A percentile compares a stretch with the other conserved stretches of the same genome.
These are phyloP conservation scores for Volvariella surrecta DNA, from an alignment of 1,284 basidiomycete species.

Conservation along the genomic window DNA sequence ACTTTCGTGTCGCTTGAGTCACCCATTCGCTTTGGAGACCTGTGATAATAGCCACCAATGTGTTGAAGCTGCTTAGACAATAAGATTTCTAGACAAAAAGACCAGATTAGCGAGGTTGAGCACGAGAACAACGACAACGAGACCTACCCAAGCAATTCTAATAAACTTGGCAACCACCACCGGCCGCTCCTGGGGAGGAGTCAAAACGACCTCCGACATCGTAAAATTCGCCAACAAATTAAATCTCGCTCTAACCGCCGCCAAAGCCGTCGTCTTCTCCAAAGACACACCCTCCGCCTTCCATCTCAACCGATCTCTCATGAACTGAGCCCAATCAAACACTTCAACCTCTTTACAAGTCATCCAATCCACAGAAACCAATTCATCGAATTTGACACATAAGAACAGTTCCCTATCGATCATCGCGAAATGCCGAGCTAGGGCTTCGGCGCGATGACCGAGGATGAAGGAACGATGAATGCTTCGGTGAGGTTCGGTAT, in stretches of 20 bases:
- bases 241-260: slow-evolving; percentile 79
- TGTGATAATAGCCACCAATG: slow-evolving; percentile 74
- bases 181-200: slow-evolving; percentile 58
- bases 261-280: slow-evolving; percentile 62
- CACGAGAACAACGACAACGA: slow-evolving; percentile 7
- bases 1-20: slow-evolving; percentile 54
- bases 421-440: slow-evolving; percentile 79
- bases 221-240: slow-evolving; percentile 83
- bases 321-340: slow-evolving; percentile 76
- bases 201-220: slow-evolving; percentile 69
- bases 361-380: slow-evolving; percentile 66
- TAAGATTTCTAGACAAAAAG: slow-evolving; percentile 69
- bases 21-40: slow-evolving; percentile 74
- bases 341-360: slow-evolving; percentile 58
- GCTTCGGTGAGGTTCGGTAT: slow-evolving; percentile 23
- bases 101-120: slow-evolving; percentile 4
- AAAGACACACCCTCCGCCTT: slow-evolving; percentile 52
- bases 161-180: slow-evolving; percentile 74
- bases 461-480: slow-evolving; percentile 63
- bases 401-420: slow-evolving; percentile 86
- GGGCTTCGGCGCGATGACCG: slow-evolving; percentile 42
- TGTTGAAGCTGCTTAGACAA: slow-evolving; percentile 71
- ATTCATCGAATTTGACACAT: slow-evolving; percentile 76
- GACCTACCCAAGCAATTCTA: slow-evolving; percentile 76
- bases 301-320: slow-evolving; percentile 67